Evolutionary conservation across 768 basidiomycete species (phyloP).

Genomic region (Ramaria sp.): DNA sequence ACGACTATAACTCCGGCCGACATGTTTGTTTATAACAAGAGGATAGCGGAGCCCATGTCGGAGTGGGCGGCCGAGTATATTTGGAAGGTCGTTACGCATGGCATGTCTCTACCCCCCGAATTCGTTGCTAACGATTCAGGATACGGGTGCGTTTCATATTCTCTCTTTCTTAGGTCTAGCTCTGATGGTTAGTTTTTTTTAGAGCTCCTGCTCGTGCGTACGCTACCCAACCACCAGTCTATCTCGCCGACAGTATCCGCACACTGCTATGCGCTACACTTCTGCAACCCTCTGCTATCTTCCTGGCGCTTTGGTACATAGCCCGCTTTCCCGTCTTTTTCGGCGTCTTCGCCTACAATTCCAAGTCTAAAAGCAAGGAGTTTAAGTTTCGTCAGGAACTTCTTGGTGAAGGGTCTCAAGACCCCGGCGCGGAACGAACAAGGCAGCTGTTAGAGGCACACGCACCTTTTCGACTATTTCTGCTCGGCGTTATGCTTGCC

Average conservation of each 20-base stretch:
- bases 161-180: constrained; percentile 20
- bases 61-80: constrained; percentile 73
- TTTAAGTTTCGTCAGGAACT: constrained; percentile 48
- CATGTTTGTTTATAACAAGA: constrained; percentile 50
- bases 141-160: constrained; percentile 6
- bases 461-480: constrained; percentile 62
- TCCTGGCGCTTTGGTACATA: constrained; percentile 77
- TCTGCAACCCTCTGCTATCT: constrained; percentile 70
- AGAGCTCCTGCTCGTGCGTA: constrained; percentile 28
- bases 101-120: constrained; percentile 42
- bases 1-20: constrained; percentile 36
- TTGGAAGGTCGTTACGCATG: constrained; percentile 77
- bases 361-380: constrained; percentile 45
- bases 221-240: constrained; percentile 36
- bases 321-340: constrained; percentile 64
- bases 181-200: constrained; percentile 13
- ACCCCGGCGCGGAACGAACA: constrained; percentile 28
- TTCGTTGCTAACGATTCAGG: constrained; percentile 26
- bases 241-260: constrained; percentile 54
- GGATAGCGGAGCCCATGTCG: constrained; percentile 60
- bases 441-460: constrained; percentile 41
- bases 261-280: constrained; percentile 69
- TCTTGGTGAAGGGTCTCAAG: constrained; percentile 33
- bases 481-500: constrained; percentile 76
- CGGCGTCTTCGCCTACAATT: constrained; percentile 36